Base-by-base conservation (phyloP, 73 alveolate species). In the Paramecium sexaurelia region DNA sequence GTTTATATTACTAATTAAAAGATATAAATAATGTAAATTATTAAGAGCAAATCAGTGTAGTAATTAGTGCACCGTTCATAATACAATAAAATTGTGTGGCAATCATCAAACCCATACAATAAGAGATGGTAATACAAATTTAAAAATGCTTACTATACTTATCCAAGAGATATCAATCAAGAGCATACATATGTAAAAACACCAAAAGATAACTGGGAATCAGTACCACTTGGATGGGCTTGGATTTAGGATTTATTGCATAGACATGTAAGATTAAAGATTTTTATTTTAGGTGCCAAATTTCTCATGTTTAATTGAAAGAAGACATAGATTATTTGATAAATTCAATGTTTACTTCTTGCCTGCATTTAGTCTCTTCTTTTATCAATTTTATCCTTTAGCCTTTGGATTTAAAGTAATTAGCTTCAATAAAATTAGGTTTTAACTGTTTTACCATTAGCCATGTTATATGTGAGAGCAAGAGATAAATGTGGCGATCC, bases 401-500 rank as follows among this genome's bases (percentile, higher is more conserved):
- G 94, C 91, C 20, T 39, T 68, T 51, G 94, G 94, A 32, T 88
- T 88, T 84, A 88, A 88, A 47, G 94, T 88, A 88, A 13, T 22
- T 11, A 22, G 22, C 51, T 43, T 43, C 32, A 78, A 10, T n/a
- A 85, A 85, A 57, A 35, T 15, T 41, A 88, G 94, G 66, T 88
- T 39, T 68, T 88, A 82, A 45, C 94, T 6, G 69, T 82, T 41
- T 69, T 88, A 37, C 94, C 94, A 56, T 66, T 88, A 78, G 69
- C 83, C 15, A 55, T 88, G 57, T 55, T 82, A 20, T 88, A 88
- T 82, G 87, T 82, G 47, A 88, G 94, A 88, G 73, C 73, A 29
- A 88, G 94, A 88, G 94, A 88, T 88, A 88, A 88, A 82, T 37
- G 66, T 68, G 91, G 85, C 27, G 94, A 88, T 66, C 94, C 94